Evolutionary conservation across 202 grass and related monocot species (phyloP).

Genomic region (Eragrostis tef): DNA sequence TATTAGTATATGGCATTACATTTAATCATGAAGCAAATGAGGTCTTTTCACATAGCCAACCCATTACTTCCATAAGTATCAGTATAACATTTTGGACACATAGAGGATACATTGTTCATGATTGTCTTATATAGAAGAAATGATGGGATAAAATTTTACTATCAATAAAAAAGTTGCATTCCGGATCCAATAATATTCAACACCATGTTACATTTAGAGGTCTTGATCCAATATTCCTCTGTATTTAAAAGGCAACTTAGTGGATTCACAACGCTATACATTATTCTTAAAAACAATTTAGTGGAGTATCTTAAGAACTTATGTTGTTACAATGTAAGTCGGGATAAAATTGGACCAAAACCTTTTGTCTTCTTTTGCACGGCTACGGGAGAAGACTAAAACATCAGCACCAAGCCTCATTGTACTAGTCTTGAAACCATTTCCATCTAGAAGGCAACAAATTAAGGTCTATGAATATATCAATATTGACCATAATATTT

Average conservation of each 20-base stretch:
- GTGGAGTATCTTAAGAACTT: constrained; percentile 40
- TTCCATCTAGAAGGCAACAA: constrained; percentile 70
- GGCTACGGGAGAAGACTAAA: constrained; percentile 86
- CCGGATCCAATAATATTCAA: constrained; percentile 8
- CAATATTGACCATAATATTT: constrained; percentile 28
- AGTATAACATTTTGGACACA: neutral
- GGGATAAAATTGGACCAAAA: constrained; percentile 44
- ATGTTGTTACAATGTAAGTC: constrained; percentile 13
- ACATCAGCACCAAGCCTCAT: constrained; percentile 98
- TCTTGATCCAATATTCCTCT: neutral
- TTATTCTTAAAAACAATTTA: constrained; percentile 28
- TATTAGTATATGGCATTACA: neutral
- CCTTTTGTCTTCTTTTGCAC: constrained; percentile 72
- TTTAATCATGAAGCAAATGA: neutral
- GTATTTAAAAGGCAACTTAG: neutral
- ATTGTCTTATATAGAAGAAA: neutral
- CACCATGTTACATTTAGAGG: constrained; percentile 13
- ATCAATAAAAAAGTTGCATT: constrained; percentile 9
- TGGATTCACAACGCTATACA: constrained; percentile 1
- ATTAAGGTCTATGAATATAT: constrained; percentile 40
- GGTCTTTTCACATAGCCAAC: constrained; percentile 12
- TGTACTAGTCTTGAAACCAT: constrained; percentile 98
- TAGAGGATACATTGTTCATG: neutral
- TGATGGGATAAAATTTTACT: neutral
- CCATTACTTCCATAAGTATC: constrained; percentile 1